These are phyloP conservation scores for Fagopyrum homotropicum DNA, from an alignment of 148 eudicot species.

Conservation along the genomic window DNA sequence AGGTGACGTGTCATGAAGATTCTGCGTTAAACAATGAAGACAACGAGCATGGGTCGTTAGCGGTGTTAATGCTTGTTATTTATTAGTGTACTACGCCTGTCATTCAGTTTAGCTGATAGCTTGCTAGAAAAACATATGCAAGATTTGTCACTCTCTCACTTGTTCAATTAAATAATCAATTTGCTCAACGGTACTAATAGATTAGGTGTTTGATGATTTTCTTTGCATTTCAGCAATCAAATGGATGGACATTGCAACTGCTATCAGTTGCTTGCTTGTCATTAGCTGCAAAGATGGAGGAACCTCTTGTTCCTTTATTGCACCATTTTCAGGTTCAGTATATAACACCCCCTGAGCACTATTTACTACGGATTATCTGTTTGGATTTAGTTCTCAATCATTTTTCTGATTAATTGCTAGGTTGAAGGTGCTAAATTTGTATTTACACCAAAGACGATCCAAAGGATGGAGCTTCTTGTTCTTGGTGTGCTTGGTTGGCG, in stretches of 20 bases:
- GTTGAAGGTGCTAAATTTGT: conserved; percentile 62
- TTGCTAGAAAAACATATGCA: background rate
- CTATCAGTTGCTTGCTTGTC: conserved; percentile 91
- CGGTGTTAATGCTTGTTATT: background rate
- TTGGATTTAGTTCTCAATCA: background rate
- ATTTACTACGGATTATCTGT: too few species aligned
- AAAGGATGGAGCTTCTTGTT: conserved; percentile 79
- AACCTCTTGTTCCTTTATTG: conserved; percentile 84
- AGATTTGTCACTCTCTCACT: background rate
- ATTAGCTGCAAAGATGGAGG: conserved; percentile 99
- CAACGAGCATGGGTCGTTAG: background rate
- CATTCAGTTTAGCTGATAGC: background rate
- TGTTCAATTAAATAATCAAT: background rate
- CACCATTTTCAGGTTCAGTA: conserved; percentile 62
- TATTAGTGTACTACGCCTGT: background rate
- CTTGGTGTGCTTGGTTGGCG: conserved; percentile 72
- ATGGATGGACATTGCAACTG: conserved; percentile 95
- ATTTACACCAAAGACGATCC: conserved; percentile 69
- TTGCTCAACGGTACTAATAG: too few species aligned
- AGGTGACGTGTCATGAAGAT: background rate
- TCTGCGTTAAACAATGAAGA: background rate
- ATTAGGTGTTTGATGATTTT: too few species aligned
- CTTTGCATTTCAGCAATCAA: conserved; percentile 45
- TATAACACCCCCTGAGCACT: too few species aligned
- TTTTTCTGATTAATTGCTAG: conserved; percentile 19